Base-by-base conservation (phyloP, 2,329 filamentous ascomycete genomes). In the Clonostachys rhizophaga region DNA sequence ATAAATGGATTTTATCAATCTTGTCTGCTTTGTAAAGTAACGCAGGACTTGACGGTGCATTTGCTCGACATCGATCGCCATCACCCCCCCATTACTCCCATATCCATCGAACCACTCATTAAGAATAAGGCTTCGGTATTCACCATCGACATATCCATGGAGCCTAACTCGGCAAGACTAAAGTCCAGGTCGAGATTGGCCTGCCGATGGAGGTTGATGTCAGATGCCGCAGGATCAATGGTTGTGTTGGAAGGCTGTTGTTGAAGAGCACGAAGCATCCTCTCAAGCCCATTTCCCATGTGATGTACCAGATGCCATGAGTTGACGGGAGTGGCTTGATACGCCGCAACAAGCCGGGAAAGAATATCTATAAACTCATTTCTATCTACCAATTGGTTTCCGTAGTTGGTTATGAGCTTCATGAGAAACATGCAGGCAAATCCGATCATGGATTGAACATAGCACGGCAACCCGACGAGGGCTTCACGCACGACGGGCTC, bases 391-490 rank as follows among this genome's bases (percentile, higher is more conserved):
- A 72, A 60, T n/a, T 39, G 14, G 5, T 18, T 39, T 4, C 63
- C 60, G 6, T 64, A 63, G 0, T 60, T 55, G 52, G 71, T 66
- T 24, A 70, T 72, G 20, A 66, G 63, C 2, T 70, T 64, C 2
- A 76, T 60, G 48, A 78, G 62, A 49, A 78, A 77, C 53, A 76
- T 72, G 53, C 71, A 76, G 2, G 75, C 73, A 48, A 77, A 78
- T 0, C 70, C 72, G 0, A 72, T 75, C 75, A 78, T 78, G 40
- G 71, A 72, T 46, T 75, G 71, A 41, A 76, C 65, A 43, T 76
- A 77, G 5, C 71, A 71, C 2, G 75, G 74, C 58, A 78, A 71
- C 2, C 74, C 71, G 52, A 53, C 56, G 5, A 67, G 63, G 0
- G 64, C 66, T 10, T 63, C 61, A 4, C 66, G 63, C 5, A 76